Evolutionary conservation across 2,329 filamentous ascomycete genomes (phyloP).

Genomic region (Dactylellina parvicollis): DNA sequence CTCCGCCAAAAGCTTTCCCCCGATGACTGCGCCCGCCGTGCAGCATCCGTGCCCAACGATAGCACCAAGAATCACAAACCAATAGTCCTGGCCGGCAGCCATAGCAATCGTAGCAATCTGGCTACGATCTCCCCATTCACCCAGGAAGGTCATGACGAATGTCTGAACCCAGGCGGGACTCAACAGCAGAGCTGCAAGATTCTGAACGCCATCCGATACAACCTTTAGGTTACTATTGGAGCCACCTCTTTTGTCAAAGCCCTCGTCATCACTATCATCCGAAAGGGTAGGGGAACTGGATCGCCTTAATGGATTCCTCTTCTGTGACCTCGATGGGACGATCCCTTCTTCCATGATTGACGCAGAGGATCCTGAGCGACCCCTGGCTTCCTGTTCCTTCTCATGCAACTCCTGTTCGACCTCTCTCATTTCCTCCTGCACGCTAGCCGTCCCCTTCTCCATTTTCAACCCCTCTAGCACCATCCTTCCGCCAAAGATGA

Average conservation of each 20-base stretch:
- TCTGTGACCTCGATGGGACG: constrained; percentile 35
- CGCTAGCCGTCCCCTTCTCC: constrained; percentile 83
- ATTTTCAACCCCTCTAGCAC: constrained; percentile 87
- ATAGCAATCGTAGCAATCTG: constrained; percentile 99
- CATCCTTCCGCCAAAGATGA: constrained; percentile 86
- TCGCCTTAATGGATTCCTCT: constrained; percentile 39
- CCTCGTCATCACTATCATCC: constrained; percentile 46
- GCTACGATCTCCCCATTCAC: constrained; percentile 96
- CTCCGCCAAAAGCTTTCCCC: constrained; percentile 90
- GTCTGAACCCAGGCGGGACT: constrained; percentile 99
- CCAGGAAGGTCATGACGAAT: constrained; percentile 98
- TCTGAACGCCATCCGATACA: constrained; percentile 74
- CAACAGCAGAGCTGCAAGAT: constrained; percentile 85
- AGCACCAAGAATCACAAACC: constrained; percentile 95
- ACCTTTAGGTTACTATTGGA: constrained; percentile 60
- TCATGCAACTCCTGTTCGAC: constrained; percentile 71
- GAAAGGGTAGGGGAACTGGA: constrained; percentile 52
- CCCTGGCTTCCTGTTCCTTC: constrained; percentile 55
- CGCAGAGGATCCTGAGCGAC: constrained; percentile 49
- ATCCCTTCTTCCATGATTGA: constrained; percentile 53
- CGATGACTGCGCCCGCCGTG: constrained; percentile 89
- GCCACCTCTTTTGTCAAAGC: constrained; percentile 59
- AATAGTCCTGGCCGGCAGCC: constrained; percentile 97
- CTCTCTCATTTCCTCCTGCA: constrained; percentile 88
- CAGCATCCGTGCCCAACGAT: constrained; percentile 87